A percentile compares a stretch with the other conserved stretches of the same genome.
These are phyloP conservation scores for Globisporangium lucens DNA, from an alignment of 352 stramenopile genomes.

Conservation along the genomic window DNA sequence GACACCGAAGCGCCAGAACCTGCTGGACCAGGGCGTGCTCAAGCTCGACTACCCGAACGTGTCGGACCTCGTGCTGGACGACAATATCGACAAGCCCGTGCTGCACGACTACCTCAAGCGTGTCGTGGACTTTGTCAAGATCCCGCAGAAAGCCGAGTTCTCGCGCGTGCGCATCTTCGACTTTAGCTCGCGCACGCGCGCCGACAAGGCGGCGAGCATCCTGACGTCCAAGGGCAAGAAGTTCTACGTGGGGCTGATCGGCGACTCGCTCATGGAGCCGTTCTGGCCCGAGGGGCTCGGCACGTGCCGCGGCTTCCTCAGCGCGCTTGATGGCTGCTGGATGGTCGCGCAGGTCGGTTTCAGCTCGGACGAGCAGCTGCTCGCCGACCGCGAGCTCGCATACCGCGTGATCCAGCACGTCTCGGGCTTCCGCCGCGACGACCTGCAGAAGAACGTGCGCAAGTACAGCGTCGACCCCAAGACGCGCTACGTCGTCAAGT, in stretches of 20 bases:
- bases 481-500: slow-evolving; percentile 78
- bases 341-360: slow-evolving; percentile 74
- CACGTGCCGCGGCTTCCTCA: slow-evolving; percentile 79
- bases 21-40: slow-evolving; percentile 70
- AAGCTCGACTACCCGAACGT: slow-evolving; percentile 66
- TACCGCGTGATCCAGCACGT: slow-evolving; percentile 78
- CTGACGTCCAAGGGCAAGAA: slow-evolving; percentile 67
- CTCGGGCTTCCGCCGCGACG: slow-evolving; percentile 65
- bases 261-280: slow-evolving; percentile 78
- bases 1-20: slow-evolving; percentile 74
- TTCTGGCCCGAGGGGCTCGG: slow-evolving; percentile 86
- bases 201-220: slow-evolving; percentile 70
- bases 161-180: slow-evolving; percentile 76
- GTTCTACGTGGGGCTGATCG: slow-evolving; percentile 74
- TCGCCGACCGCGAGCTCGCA: slow-evolving; percentile 71
- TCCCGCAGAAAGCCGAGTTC: slow-evolving; percentile 67
- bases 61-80: slow-evolving; percentile 55
- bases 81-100: slow-evolving; percentile 59
- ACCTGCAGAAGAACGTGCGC: slow-evolving; percentile 79
- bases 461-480: slow-evolving; percentile 79
- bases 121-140: slow-evolving; percentile 68
- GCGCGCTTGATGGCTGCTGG: slow-evolving; percentile 72
- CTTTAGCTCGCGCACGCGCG: slow-evolving; percentile 76
- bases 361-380: slow-evolving; percentile 65
- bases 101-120: slow-evolving; percentile 67